Percentiles rank a stretch among this genome's conserved stretches.
Evolutionary conservation across 441 rosid species (phyloP).

Genomic region (Hypseocharis bilobata): DNA sequence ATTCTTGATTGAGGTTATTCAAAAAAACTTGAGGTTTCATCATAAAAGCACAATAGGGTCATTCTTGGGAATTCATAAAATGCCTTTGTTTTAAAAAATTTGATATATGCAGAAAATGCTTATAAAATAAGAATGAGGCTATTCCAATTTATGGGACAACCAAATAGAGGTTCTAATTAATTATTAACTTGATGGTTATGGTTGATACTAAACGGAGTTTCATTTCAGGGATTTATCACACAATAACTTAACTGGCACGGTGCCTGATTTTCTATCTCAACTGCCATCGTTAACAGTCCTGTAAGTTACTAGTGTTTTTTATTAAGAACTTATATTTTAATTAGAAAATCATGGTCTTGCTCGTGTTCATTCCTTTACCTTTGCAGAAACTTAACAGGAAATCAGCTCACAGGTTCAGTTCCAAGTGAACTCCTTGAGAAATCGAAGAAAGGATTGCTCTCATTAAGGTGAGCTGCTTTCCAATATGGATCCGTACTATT

Average conservation of each 20-base stretch:
- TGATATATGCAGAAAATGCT: too few relatives aligned
- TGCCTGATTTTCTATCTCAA: not conserved
- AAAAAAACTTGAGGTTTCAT: too few relatives aligned
- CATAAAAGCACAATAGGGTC: too few relatives aligned
- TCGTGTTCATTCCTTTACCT: not conserved
- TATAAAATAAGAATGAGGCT: too few relatives aligned
- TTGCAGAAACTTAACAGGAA: not conserved
- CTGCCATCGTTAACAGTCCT: conserved; percentile 1
- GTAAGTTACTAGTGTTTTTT: not conserved
- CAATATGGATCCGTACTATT: not conserved
- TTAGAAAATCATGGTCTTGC: not conserved
- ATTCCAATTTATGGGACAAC: too few relatives aligned
- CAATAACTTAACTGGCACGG: not conserved
- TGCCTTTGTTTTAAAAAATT: too few relatives aligned
- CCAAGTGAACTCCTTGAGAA: not conserved
- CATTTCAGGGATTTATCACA: conserved; percentile 1
- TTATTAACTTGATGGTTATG: too few relatives aligned
- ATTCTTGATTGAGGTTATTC: too few relatives aligned
- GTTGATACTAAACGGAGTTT: too few relatives aligned
- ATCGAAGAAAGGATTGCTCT: not conserved
- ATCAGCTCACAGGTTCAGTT: not conserved
- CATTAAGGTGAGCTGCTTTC: not conserved
- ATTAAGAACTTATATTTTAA: not conserved
- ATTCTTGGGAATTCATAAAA: too few relatives aligned
- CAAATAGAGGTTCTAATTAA: too few relatives aligned